Conservation (phyloP, 352 stramenopile species). For the Pythium periplocum region DNA sequence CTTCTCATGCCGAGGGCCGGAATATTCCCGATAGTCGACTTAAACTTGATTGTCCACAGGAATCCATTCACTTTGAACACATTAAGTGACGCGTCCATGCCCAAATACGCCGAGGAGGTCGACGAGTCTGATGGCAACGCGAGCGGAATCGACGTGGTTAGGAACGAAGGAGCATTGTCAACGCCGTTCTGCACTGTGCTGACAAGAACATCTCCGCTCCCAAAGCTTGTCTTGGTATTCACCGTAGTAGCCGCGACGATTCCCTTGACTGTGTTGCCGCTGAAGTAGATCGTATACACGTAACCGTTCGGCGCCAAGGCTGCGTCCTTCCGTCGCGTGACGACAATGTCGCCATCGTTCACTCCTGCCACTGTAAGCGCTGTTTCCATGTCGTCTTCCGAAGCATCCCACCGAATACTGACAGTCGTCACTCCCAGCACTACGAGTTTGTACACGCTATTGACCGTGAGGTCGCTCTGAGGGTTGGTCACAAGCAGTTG, state of each 20-base stretch:
- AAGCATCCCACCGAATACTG: constrained; percentile 53
- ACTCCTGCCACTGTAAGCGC: constrained; percentile 20
- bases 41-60: constrained; percentile 78
- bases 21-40: constrained; percentile 68
- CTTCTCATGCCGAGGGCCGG: constrained; percentile 31
- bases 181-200: constrained; percentile 29
- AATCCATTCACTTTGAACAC: constrained; percentile 81
- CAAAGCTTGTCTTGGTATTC: constrained; percentile 20
- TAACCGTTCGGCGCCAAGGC: constrained; percentile 43
- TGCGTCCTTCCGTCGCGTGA: constrained; percentile 40
- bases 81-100: constrained; percentile 23
- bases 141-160: constrained; percentile 43
- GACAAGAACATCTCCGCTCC: constrained; percentile 22
- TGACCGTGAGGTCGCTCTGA: constrained; percentile 25
- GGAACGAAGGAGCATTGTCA: constrained; percentile 23
- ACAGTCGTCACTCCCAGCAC: constrained; percentile 24
- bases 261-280: constrained; percentile 31
- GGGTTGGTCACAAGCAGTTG: constrained; percentile 47
- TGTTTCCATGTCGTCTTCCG: constrained; percentile 35
- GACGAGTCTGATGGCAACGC: constrained; percentile 23
- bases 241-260: constrained; percentile 27
- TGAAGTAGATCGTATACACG: constrained; percentile 78
- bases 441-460: constrained; percentile 35
- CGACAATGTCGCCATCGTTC: constrained; percentile 32
- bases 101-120: constrained; percentile 29